These are phyloP conservation scores for Botrytis galanthina DNA, from an alignment of 2,329 filamentous ascomycete genomes.

Conservation along the genomic window DNA sequence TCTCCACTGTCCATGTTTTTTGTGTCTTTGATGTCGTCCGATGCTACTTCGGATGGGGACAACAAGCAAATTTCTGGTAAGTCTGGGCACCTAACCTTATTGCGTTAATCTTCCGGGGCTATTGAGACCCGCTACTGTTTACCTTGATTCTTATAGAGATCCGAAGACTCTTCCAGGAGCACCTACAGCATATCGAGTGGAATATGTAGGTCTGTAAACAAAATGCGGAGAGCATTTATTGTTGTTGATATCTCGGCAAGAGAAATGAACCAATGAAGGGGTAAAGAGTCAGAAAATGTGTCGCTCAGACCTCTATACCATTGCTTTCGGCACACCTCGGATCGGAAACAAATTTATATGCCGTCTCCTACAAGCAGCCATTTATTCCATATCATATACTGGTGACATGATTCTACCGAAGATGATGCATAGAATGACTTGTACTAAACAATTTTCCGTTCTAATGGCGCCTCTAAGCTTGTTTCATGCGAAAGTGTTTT, in stretches of 20 bases:
- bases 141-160: background rate
- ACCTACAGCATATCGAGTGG: background rate
- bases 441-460: background rate
- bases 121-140: background rate
- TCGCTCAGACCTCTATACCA: background rate
- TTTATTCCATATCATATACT: background rate
- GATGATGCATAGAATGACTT: background rate
- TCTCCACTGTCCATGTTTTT: constrained; percentile 5
- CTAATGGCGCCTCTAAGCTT: background rate
- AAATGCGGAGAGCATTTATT: background rate
- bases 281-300: background rate
- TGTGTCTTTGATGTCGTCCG: background rate
- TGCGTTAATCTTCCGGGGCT: background rate
- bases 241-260: background rate
- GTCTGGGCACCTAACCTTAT: background rate
- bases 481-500: constrained; percentile 10
- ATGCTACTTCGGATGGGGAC: background rate
- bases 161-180: background rate
- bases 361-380: background rate
- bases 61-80: background rate
- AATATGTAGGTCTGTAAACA: background rate
- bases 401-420: background rate
- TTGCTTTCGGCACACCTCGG: background rate
- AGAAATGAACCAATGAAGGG: background rate
- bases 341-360: background rate